Percentiles rank a stretch among this genome's conserved stretches.
These are phyloP conservation scores for Boletus putidus DNA, from an alignment of 1,284 basidiomycete species.

Conservation along the genomic window DNA sequence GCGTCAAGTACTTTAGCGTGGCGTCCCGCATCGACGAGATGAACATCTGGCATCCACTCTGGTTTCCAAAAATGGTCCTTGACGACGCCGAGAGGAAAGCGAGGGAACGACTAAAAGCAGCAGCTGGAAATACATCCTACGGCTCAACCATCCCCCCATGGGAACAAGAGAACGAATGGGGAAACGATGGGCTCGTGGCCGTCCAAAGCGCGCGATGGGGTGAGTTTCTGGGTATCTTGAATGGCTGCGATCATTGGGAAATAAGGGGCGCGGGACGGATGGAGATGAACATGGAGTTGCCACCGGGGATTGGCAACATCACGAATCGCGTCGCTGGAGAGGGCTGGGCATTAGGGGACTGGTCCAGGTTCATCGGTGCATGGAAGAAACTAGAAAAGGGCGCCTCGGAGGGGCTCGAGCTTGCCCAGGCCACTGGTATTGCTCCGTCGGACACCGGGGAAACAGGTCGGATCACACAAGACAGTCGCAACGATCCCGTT, in stretches of 20 bases:
- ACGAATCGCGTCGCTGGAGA: slow-evolving; percentile 39
- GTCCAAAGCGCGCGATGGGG: slow-evolving; percentile 91
- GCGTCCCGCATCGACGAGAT: slow-evolving; percentile 76
- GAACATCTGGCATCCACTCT: slow-evolving; percentile 90
- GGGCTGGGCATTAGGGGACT: slow-evolving; percentile 60
- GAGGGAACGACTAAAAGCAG: slow-evolving; percentile 40
- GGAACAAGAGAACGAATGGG: slow-evolving; percentile 64
- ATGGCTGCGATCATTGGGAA: slow-evolving; percentile 97
- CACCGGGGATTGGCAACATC: slow-evolving; percentile 42
- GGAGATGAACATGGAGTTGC: slow-evolving; percentile 61
- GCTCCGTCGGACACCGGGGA: slow-evolving; percentile 13
- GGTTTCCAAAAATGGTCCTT: slow-evolving; percentile 93
- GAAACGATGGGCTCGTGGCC: slow-evolving; percentile 94
- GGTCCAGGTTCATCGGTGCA: slow-evolving; percentile 57
- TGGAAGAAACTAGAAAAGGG: slow-evolving; percentile 56
- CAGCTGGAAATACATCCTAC: slow-evolving; percentile 23
- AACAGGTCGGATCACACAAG: slow-evolving; percentile 34
- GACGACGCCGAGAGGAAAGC: slow-evolving; percentile 73
- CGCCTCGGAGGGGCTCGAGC: slow-evolving; percentile 19
- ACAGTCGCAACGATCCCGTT: slow-evolving; percentile 53
- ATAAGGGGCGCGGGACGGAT: slow-evolving; percentile 79
- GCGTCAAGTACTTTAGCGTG: slow-evolving; percentile 90
- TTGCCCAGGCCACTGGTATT: slow-evolving; percentile 21
- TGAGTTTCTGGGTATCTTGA: slow-evolving; percentile 87
- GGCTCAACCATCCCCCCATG: slow-evolving; percentile 33